Evolutionary conservation across 208 protist species (phyloP).

Genomic region (Acanthamoeba royreba): DNA sequence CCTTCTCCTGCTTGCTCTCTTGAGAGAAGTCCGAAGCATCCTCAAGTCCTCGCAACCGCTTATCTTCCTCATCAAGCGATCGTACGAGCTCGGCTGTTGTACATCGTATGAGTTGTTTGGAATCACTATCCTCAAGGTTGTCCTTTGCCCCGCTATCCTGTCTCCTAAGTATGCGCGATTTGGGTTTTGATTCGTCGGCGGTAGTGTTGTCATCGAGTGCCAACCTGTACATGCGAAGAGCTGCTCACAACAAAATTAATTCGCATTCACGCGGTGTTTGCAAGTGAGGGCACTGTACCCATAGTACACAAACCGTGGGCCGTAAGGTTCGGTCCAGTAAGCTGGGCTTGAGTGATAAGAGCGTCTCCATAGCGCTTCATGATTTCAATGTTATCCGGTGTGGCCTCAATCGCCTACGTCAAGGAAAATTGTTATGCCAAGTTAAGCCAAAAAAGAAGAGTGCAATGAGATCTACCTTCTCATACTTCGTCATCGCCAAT

Average conservation of each 20-base stretch:
- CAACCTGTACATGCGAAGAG: not conserved
- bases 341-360: not conserved
- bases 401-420: not conserved
- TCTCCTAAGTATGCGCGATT: not conserved
- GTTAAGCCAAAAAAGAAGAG: not conserved
- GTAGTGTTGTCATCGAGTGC: not conserved
- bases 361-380: slow-evolving; percentile 19
- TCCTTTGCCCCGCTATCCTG: not conserved
- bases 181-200: not conserved
- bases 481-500: slow-evolving; percentile 4
- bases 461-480: not conserved
- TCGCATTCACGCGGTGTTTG: not conserved
- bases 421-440: no score
- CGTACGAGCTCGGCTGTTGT: not conserved
- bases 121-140: not conserved
- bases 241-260: not conserved
- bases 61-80: not conserved
- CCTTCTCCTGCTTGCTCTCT: not conserved
- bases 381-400: not conserved
- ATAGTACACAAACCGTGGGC: not conserved
- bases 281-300: not conserved
- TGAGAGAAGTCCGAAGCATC: not conserved
- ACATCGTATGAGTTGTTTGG: not conserved
- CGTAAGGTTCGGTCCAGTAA: not conserved
- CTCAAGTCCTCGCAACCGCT: not conserved